A percentile compares a stretch with the other conserved stretches of the same genome.
Evolutionary conservation across 306 rosid genomes (phyloP).

Genomic region (Hylodesmum podocarpum): DNA sequence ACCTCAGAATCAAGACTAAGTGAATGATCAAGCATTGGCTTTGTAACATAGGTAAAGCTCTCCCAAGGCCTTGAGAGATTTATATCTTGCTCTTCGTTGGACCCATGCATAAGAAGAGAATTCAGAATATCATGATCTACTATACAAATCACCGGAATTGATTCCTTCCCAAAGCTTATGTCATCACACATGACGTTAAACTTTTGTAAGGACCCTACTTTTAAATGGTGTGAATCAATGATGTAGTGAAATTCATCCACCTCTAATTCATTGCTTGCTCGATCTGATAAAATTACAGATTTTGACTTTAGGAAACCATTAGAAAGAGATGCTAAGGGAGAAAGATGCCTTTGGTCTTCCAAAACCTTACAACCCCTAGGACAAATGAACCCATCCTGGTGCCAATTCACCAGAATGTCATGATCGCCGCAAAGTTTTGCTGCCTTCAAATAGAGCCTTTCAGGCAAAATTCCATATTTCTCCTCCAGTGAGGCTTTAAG

Average conservation of each 20-base stretch:
- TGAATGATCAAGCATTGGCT: slow-evolving; percentile 63
- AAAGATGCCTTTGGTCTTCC: slow-evolving; percentile 42
- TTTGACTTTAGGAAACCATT: slow-evolving; percentile 30
- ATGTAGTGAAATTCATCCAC: slow-evolving; percentile 66
- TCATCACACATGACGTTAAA: slow-evolving; percentile 63
- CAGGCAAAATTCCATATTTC: slow-evolving; percentile 63
- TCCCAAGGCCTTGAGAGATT: slow-evolving; percentile 62
- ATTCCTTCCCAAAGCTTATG: slow-evolving; percentile 84
- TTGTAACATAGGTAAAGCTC: slow-evolving; percentile 57
- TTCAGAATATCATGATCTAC: slow-evolving; percentile 51
- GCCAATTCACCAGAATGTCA: slow-evolving; percentile 56
- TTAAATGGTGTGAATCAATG: slow-evolving; percentile 47
- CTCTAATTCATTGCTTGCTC: slow-evolving; percentile 45
- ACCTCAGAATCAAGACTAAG: slow-evolving; percentile 64
- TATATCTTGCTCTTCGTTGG: slow-evolving; percentile 40
- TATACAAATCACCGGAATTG: slow-evolving; percentile 65
- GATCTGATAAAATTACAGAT: slow-evolving; percentile 35
- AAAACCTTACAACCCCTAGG: slow-evolving; percentile 61
- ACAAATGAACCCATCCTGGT: slow-evolving; percentile 68
- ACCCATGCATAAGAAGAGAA: slow-evolving; percentile 43
- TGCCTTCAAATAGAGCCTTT: slow-evolving; percentile 63
- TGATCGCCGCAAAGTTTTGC: slow-evolving; percentile 70
- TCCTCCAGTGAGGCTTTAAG: slow-evolving; percentile 60
- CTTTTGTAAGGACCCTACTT: slow-evolving; percentile 44
- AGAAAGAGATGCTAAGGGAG: slow-evolving; percentile 52